These are phyloP conservation scores for Tylopilus sp. DNA, from an alignment of 768 basidiomycete genomes.

Conservation along the genomic window DNA sequence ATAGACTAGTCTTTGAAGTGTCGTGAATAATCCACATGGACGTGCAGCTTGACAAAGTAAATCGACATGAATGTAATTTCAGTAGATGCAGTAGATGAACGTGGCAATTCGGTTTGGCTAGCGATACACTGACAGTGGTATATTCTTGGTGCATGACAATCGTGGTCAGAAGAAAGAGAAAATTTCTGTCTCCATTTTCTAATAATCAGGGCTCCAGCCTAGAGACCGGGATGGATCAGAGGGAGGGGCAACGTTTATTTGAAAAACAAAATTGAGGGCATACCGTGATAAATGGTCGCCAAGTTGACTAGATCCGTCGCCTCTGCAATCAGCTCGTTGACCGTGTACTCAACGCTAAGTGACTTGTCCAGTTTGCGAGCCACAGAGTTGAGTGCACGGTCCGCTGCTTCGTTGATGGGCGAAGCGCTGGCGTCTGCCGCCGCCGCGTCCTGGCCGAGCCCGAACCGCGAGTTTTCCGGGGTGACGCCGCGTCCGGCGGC, in stretches of 20 bases:
- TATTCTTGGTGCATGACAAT: too few relatives aligned
- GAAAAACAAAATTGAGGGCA: too few relatives aligned
- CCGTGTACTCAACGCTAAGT: slow-evolving; percentile 88
- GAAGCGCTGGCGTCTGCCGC: slow-evolving; percentile 46
- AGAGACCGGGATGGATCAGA: slow-evolving; percentile 1
- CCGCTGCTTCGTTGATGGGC: slow-evolving; percentile 80
- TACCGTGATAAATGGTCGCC: slow-evolving; percentile 74
- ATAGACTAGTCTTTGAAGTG: slow-evolving; percentile 25
- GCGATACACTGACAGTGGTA: background rate
- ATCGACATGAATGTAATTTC: slow-evolving; percentile 11
- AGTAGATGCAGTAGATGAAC: slow-evolving; percentile 9
- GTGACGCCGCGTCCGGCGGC: slow-evolving; percentile 18
- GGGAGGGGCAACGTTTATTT: too few relatives aligned
- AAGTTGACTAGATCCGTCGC: slow-evolving; percentile 78
- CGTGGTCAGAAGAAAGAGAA: too few relatives aligned
- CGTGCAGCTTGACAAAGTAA: slow-evolving; percentile 7
- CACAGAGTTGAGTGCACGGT: slow-evolving; percentile 81
- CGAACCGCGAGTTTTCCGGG: slow-evolving; percentile 33
- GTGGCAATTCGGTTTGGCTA: background rate
- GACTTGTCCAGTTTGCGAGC: slow-evolving; percentile 78
- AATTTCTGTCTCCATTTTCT: slow-evolving; percentile 5
- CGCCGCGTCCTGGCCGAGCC: slow-evolving; percentile 55
- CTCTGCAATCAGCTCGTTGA: slow-evolving; percentile 88
- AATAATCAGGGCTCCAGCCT: slow-evolving; percentile 46
- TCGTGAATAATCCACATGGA: slow-evolving; percentile 5